Evolutionary conservation across 805 yeast genomes (phyloP).

Genomic region (Metschnikowia kofuensis): DNA sequence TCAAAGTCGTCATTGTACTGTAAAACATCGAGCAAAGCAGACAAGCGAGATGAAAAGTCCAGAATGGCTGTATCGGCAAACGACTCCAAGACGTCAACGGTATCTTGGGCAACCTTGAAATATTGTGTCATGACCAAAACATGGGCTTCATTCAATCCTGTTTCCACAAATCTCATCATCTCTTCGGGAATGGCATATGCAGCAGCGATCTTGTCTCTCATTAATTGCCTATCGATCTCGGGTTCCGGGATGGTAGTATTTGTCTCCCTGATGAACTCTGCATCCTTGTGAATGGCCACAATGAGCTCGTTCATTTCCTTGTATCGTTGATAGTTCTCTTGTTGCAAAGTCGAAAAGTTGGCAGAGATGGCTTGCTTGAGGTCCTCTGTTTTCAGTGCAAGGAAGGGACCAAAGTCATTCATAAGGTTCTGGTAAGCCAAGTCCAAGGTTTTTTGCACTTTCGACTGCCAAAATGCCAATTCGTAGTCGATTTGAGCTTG

Average conservation of each 20-base stretch:
- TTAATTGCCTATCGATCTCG: conserved; percentile 29
- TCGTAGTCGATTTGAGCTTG: conserved; percentile 28
- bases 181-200: conserved; percentile 24
- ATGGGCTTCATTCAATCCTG: conserved; percentile 25
- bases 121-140: conserved; percentile 27
- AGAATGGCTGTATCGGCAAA: conserved; percentile 65
- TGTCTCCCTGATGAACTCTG: conserved; percentile 25
- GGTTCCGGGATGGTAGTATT: conserved; percentile 12
- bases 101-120: conserved; percentile 33
- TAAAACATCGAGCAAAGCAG: conserved; percentile 40
- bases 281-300: conserved; percentile 31
- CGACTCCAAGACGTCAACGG: conserved; percentile 68
- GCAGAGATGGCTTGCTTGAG: conserved; percentile 26
- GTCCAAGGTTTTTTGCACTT: conserved; percentile 32
- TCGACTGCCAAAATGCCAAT: conserved; percentile 30
- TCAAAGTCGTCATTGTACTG: conserved; percentile 12
- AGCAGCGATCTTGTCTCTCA: conserved; percentile 32
- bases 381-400: conserved; percentile 23
- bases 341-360: conserved; percentile 28
- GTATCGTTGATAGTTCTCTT: conserved; percentile 27
- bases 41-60: conserved; percentile 62
- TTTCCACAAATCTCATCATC: conserved; percentile 23
- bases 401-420: conserved; percentile 28
- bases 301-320: conserved; percentile 30
- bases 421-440: conserved; percentile 33